These are phyloP conservation scores for Arxiozyma slooffiae DNA, from an alignment of 1,139 yeast genomes.

Conservation along the genomic window DNA sequence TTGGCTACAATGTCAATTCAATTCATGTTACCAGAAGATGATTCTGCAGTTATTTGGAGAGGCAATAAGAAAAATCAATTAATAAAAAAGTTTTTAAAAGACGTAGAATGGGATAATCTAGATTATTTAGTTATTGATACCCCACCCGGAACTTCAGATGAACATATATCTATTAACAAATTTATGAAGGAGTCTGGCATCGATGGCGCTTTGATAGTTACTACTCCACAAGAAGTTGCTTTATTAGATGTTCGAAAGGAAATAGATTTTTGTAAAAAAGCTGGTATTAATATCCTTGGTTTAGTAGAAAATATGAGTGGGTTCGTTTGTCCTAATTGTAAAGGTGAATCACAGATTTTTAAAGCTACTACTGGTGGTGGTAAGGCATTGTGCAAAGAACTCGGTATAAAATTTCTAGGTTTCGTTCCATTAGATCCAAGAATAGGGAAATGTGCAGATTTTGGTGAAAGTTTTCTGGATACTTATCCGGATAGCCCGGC, in stretches of 20 bases:
- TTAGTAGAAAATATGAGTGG: conserved; percentile 97
- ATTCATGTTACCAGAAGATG: conserved; percentile 88
- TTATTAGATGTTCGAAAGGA: conserved; percentile 90
- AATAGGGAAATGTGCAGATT: conserved; percentile 80
- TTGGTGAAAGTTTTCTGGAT: conserved; percentile 80
- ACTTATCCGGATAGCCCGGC: conserved; percentile 89
- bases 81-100: conserved; percentile 87
- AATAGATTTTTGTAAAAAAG: conserved; percentile 87
- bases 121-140: conserved; percentile 91
- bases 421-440: conserved; percentile 93
- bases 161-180: conserved; percentile 81
- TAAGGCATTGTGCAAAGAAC: conserved; percentile 65
- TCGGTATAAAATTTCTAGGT: conserved; percentile 71
- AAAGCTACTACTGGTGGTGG: conserved; percentile 98
- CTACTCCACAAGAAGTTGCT: conserved; percentile 98
- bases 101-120: conserved; percentile 79
- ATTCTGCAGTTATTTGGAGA: conserved; percentile 93
- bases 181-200: conserved; percentile 84
- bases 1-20: conserved; percentile 93
- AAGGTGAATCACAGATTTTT: conserved; percentile 83
- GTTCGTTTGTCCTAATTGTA: conserved; percentile 91
- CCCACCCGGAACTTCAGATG: conserved; percentile 98
- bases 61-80: conserved; percentile 91
- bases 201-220: conserved; percentile 90
- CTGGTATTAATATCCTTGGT: conserved; percentile 76